Base-by-base conservation (phyloP, 1,284 basidiomycete species). In the Melanopsichium pennsylvanicum region DNA sequence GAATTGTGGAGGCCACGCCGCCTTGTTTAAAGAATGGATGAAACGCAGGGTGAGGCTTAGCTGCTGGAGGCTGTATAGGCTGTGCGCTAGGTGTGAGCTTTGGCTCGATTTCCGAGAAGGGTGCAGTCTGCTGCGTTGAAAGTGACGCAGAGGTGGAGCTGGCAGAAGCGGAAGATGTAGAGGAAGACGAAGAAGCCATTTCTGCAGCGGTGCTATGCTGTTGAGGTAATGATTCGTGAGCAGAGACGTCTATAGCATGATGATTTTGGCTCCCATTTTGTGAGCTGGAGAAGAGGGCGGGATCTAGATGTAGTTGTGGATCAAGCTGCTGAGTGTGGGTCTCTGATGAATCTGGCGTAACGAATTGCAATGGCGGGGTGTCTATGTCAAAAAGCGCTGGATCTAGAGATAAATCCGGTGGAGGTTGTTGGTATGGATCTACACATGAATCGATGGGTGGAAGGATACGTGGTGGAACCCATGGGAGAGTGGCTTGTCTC, bases 401-500 rank as follows among this genome's bases (percentile, higher is more conserved):
- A 37, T 62, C 38, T 12, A 51, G 22, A 29, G 39, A 16, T 16
- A 32, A 11, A 29, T 29, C 27, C 0, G 16, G 32, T 11, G 4
- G 19, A 9, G 18, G 43, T 21, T 34, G 31, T 13, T 27, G 36
- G 5, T 41, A 16, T 27, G 27, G 48, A 15, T 40, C 21, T 43
- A 34, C 10, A 32, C 21, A 18, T n/a, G 19, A 19, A 19, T n/a
- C 36, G 16, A 31, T 16, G 23, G 39, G 19, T 16, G 40, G 25
- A 21, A 21, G 47, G 18, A 40, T n/a, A n/a, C n/a, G 29, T 18
- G 45, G 41, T 45, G 50, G 38, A 36, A 41, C 63, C 57, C 63
- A 67, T 29, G 57, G 47, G 48, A 67, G 25, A 37, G 52, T 61
- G 8, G 52, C 44, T 27, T 67, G 63, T 54, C 43, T 67, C 63